Evolutionary conservation across 345 rosid species (phyloP).

Genomic region (Euphorbia tirucalli): DNA sequence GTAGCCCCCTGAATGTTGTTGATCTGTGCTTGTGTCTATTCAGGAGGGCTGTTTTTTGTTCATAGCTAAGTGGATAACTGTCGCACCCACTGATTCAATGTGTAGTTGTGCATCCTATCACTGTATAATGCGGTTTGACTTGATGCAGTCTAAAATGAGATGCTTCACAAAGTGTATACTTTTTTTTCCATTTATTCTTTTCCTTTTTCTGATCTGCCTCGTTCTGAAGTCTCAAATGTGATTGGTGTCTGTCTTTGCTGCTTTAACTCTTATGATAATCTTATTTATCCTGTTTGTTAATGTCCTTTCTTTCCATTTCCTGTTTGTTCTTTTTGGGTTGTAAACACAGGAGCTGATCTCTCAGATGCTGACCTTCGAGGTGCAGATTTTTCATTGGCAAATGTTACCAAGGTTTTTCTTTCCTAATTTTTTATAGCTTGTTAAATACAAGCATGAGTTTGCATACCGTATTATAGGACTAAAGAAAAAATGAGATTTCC

Average conservation of each 20-base stretch:
- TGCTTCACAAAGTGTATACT: neutral
- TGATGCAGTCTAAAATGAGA: neutral
- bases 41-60: too few species aligned
- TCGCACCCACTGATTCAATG: neutral
- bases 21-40: neutral
- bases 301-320: neutral
- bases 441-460: neutral
- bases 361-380: conserved; percentile 88
- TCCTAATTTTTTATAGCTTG: neutral
- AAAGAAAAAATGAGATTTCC: too few species aligned
- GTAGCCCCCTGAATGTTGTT: neutral
- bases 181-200: neutral
- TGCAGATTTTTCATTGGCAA: conserved; percentile 88
- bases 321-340: neutral
- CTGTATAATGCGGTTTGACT: neutral
- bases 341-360: conserved; percentile 75
- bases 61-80: neutral
- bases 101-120: neutral
- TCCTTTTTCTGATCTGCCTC: neutral
- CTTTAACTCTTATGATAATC: neutral
- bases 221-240: neutral
- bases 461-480: neutral
- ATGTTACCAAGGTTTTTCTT: conserved; percentile 66
- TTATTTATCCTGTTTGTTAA: neutral
- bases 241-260: neutral